Conservation (phyloP, 208 protist genomes). For the Trypanosoma brucei region DNA sequence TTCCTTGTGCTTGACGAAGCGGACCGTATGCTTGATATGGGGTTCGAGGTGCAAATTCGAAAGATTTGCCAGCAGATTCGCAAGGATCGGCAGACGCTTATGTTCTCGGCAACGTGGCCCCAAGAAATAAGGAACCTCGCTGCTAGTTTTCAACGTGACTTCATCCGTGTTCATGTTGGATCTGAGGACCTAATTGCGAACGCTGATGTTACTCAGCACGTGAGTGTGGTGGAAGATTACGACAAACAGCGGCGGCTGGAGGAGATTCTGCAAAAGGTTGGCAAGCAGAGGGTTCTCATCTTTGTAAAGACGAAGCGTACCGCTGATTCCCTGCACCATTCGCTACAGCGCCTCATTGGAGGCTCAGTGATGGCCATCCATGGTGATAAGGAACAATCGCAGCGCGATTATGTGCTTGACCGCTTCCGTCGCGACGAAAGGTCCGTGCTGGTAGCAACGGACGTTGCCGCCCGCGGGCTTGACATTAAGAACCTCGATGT, state of each 20-base stretch:
- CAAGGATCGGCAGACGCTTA: slow-evolving; percentile 95
- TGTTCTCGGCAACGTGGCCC: slow-evolving; percentile 97
- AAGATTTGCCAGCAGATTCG: slow-evolving; percentile 93
- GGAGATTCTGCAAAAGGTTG: slow-evolving; percentile 60
- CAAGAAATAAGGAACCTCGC: slow-evolving; percentile 84
- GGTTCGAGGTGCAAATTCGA: slow-evolving; percentile 97
- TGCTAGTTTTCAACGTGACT: slow-evolving; percentile 83
- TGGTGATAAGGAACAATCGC: slow-evolving; percentile 89
- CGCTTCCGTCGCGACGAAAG: slow-evolving; percentile 67
- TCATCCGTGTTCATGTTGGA: slow-evolving; percentile 91
- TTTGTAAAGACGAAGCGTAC: slow-evolving; percentile 88
- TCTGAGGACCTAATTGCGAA: slow-evolving; percentile 85
- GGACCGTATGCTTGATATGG: slow-evolving; percentile 98
- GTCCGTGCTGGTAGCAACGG: slow-evolving; percentile 87
- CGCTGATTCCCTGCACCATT: slow-evolving; percentile 66
- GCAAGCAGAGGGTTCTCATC: slow-evolving; percentile 78
- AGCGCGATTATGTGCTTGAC: slow-evolving; percentile 88
- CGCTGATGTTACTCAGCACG: slow-evolving; percentile 75
- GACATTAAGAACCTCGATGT: slow-evolving; percentile 98
- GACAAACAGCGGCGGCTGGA: slow-evolving; percentile 79
- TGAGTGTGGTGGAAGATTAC: slow-evolving; percentile 57
- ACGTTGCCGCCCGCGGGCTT: slow-evolving; percentile 92
- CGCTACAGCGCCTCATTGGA: slow-evolving; percentile 59
- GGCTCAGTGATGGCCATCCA: slow-evolving; percentile 77
- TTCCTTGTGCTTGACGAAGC: slow-evolving; percentile 98